Evolutionary conservation across 73 alveolate genomes (phyloP).

Genomic region (Paraurostyla sp.): DNA sequence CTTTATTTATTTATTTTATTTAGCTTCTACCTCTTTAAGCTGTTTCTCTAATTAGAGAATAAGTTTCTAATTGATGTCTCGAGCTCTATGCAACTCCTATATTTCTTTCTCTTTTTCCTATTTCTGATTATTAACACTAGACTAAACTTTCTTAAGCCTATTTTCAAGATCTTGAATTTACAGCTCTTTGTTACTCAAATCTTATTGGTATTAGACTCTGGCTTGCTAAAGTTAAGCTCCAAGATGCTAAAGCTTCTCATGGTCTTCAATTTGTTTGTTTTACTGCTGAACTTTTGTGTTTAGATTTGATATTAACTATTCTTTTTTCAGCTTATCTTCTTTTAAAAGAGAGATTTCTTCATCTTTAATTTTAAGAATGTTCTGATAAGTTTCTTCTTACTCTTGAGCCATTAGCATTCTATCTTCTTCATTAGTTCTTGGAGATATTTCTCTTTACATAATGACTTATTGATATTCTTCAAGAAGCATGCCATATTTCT

Average conservation of each 20-base stretch:
- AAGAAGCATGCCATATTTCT: background rate
- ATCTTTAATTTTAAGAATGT: background rate
- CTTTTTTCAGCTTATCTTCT: slow-evolving; percentile 37
- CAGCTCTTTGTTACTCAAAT: background rate
- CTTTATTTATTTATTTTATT: background rate
- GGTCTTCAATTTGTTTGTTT: background rate
- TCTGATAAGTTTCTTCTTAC: background rate
- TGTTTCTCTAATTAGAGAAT: slow-evolving; percentile 6
- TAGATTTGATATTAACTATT: background rate
- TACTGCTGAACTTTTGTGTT: background rate
- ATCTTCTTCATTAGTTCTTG: background rate
- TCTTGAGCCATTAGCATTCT: background rate
- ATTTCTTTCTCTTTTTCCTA: slow-evolving; percentile 41
- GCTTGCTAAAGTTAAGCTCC: background rate
- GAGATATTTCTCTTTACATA: background rate
- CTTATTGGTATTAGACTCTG: background rate
- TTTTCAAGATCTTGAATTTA: background rate
- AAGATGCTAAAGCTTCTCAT: slow-evolving; percentile 4
- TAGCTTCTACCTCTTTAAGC: slow-evolving; percentile 9
- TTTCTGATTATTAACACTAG: background rate
- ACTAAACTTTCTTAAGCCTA: background rate
- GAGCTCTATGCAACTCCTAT: slow-evolving; percentile 2
- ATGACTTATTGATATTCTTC: slow-evolving; percentile 25
- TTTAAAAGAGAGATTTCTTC: slow-evolving; percentile 27
- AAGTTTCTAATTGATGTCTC: background rate